These are phyloP conservation scores for Dipodascus geniculatus DNA, from an alignment of 805 yeast genomes.

Conservation along the genomic window DNA sequence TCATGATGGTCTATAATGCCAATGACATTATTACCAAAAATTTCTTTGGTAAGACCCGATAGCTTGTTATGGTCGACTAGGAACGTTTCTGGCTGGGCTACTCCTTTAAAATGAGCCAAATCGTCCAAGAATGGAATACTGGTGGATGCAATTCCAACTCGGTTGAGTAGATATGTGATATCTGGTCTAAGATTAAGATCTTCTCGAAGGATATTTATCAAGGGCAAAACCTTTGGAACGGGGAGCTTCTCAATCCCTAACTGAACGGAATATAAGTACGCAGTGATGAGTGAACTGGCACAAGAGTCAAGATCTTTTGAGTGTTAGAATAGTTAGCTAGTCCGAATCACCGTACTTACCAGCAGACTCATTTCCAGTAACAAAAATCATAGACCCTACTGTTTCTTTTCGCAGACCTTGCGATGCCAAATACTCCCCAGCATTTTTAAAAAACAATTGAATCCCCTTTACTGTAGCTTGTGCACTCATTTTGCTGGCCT, in stretches of 20 bases:
- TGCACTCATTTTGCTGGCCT: not conserved
- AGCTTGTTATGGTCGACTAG: constrained; percentile 78
- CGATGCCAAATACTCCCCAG: not conserved
- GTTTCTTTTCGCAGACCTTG: not conserved
- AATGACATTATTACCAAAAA: constrained; percentile 31
- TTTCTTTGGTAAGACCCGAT: constrained; percentile 34
- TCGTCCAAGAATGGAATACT: constrained; percentile 62
- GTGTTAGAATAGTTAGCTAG: not conserved
- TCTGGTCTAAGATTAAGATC: constrained; percentile 69
- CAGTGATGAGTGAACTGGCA: constrained; percentile 59
- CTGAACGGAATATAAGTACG: constrained; percentile 39
- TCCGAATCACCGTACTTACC: constrained; percentile 20
- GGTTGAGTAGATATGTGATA: constrained; percentile 40
- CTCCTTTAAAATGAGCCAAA: constrained; percentile 21
- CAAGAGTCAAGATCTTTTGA: constrained; percentile 71
- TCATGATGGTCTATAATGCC: constrained; percentile 84
- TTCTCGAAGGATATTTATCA: constrained; percentile 55
- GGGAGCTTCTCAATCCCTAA: constrained; percentile 17
- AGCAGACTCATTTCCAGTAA: constrained; percentile 77
- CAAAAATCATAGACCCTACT: constrained; percentile 25
- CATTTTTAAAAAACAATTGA: not conserved
- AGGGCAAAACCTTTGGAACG: constrained; percentile 40
- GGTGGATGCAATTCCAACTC: constrained; percentile 35
- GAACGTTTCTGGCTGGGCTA: constrained; percentile 30
- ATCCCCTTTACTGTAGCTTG: not conserved